These are phyloP conservation scores for Bacterosira constricta DNA, from an alignment of 108 stramenopile genomes.

Conservation along the genomic window DNA sequence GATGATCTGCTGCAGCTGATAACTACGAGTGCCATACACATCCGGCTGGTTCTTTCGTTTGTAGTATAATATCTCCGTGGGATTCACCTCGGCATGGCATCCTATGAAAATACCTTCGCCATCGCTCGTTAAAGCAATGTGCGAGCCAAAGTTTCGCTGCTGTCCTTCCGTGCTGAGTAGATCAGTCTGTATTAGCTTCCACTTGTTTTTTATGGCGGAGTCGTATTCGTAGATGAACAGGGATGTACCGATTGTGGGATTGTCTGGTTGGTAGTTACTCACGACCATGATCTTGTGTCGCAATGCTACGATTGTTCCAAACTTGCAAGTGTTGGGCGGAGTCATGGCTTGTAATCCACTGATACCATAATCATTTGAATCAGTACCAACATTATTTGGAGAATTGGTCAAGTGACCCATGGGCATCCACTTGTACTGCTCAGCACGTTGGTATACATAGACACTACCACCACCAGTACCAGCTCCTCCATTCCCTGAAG, in stretches of 20 bases:
- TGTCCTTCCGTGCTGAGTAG: slow-evolving; percentile 29
- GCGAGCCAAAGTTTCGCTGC: slow-evolving; percentile 31
- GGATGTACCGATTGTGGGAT: not conserved
- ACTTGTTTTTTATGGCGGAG: slow-evolving; percentile 15
- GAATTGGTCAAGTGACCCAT: slow-evolving; percentile 12
- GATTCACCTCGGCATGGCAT: slow-evolving; percentile 39
- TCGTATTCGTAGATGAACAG: slow-evolving; percentile 40
- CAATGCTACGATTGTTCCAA: slow-evolving; percentile 28
- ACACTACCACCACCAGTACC: slow-evolving; percentile 19
- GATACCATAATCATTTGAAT: not conserved
- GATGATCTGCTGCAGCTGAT: slow-evolving; percentile 37
- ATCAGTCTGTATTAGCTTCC: slow-evolving; percentile 31
- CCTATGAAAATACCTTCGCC: slow-evolving; percentile 37
- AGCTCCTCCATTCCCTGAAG: not conserved
- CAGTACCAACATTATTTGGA: not conserved
- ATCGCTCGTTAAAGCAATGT: slow-evolving; percentile 28
- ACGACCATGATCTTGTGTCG: slow-evolving; percentile 30
- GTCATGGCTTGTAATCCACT: not conserved
- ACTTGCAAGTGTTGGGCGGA: not conserved
- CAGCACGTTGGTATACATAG: slow-evolving; percentile 23
- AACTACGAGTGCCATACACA: slow-evolving; percentile 14
- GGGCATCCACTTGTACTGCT: slow-evolving; percentile 34
- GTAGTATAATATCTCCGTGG: slow-evolving; percentile 41
- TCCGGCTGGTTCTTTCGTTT: slow-evolving; percentile 11
- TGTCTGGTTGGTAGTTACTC: slow-evolving; percentile 21